These are phyloP conservation scores for Lecanicillium sp. DNA, from an alignment of 2,329 filamentous ascomycete species.

Conservation along the genomic window DNA sequence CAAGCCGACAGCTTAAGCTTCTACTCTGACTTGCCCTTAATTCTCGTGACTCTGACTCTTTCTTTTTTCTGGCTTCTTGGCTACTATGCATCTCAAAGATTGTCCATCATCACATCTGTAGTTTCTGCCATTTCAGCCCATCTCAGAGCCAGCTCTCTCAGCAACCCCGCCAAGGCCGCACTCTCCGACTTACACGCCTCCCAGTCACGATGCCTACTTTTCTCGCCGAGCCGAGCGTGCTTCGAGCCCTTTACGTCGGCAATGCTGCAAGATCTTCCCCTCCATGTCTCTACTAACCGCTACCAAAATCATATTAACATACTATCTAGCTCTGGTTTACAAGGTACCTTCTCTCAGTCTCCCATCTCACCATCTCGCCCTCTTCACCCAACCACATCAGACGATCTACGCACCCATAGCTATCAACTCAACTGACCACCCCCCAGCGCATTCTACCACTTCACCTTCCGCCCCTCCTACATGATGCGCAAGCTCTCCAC, in stretches of 20 bases:
- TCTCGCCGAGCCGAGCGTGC: not conserved
- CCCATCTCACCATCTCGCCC: not conserved
- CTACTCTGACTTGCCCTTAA: not conserved
- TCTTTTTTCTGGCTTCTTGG: not conserved
- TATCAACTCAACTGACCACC: too few relatives aligned
- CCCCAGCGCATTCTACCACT: conserved; percentile 4
- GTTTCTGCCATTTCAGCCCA: too few relatives aligned
- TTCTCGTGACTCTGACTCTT: not conserved
- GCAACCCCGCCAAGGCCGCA: too few relatives aligned
- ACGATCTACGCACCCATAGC: too few relatives aligned
- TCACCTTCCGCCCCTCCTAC: not conserved
- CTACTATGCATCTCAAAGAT: not conserved
- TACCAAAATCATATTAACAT: too few relatives aligned
- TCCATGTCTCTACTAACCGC: not conserved
- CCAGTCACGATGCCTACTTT: not conserved
- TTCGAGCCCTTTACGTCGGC: not conserved
- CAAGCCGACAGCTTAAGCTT: too few relatives aligned
- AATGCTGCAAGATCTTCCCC: not conserved
- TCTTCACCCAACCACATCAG: not conserved
- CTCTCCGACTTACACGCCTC: not conserved
- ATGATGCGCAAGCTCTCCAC: conserved; percentile 5
- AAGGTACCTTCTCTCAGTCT: not conserved
- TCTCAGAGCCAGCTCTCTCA: too few relatives aligned
- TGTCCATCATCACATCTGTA: too few relatives aligned
- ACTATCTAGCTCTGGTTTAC: not conserved